A percentile compares a stretch with the other conserved stretches of the same genome.
phyloP scores from a whole-genome alignment of 2,329 filamentous ascomycete genomes.

The Pseudogymnoascus sp. region DNA sequence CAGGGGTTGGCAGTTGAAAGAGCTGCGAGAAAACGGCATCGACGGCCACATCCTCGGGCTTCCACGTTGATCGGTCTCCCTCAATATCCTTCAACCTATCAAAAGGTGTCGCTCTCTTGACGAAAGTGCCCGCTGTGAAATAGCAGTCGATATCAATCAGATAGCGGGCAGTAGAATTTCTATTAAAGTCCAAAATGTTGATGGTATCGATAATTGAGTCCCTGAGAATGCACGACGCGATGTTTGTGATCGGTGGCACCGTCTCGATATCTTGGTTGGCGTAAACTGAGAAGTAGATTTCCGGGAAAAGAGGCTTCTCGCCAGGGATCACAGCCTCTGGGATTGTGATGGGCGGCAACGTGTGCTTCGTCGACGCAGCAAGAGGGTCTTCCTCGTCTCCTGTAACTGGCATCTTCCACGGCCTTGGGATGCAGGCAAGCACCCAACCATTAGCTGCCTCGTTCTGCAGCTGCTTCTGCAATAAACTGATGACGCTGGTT shows the following conservation, averaged over 20 bases:
- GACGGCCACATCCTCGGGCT: constrained; percentile 94
- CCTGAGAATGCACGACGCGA: constrained; percentile 74
- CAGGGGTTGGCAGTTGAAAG: constrained; percentile 74
- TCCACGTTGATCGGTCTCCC: constrained; percentile 69
- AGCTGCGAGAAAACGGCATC: constrained; percentile 96
- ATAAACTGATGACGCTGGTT: constrained; percentile 66
- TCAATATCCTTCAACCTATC: constrained; percentile 72
- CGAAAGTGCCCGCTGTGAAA: constrained; percentile 81
- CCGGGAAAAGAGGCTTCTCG: constrained; percentile 71
- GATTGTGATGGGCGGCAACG: constrained; percentile 66
- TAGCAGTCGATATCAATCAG: constrained; percentile 93
- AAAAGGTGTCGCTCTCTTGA: constrained; percentile 86
- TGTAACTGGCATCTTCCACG: constrained; percentile 51
- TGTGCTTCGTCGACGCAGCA: constrained; percentile 57
- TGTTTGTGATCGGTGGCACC: constrained; percentile 66
- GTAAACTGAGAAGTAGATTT: constrained; percentile 91
- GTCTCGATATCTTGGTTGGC: constrained; percentile 78
- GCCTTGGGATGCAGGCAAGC: constrained; percentile 58
- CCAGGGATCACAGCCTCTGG: constrained; percentile 70
- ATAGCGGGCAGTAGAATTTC: constrained; percentile 75
- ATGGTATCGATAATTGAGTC: constrained; percentile 87
- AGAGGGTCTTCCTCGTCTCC: constrained; percentile 53
- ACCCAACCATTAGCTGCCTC: constrained; percentile 71
- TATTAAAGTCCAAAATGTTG: constrained; percentile 88
- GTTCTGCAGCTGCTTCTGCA: constrained; percentile 76